phyloP scores from a whole-genome alignment of 305 asterid species.

The Rubia occidens region DNA sequence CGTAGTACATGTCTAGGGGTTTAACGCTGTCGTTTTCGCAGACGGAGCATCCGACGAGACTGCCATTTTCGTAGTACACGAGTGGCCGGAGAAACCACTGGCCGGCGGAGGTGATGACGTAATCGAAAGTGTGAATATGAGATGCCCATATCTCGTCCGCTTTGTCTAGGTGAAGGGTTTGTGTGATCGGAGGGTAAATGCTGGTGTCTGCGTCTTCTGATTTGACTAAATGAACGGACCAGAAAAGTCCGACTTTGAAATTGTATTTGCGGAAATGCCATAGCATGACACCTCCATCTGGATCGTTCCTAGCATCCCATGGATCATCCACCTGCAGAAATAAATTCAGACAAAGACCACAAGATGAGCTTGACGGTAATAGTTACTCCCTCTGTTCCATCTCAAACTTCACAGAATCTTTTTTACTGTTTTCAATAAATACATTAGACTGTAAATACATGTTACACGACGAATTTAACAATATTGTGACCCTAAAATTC shows the following conservation, averaged over 20 bases:
- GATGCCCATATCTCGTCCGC: constrained; percentile 19
- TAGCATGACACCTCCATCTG: constrained; percentile 13
- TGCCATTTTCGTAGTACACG: constrained; percentile 14
- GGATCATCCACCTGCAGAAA: constrained; percentile 19
- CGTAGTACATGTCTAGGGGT: constrained; percentile 5
- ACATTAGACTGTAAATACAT: no score
- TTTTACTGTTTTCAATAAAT: no score
- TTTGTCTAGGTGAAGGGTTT: constrained; percentile 18
- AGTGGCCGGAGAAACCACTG: constrained; percentile 26
- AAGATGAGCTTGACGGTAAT: no score
- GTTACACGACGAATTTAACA: no score
- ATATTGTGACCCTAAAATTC: no score
- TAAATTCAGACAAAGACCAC: background rate
- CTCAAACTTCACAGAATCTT: no score
- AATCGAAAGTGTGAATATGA: constrained; percentile 12
- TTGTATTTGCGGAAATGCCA: constrained; percentile 19
- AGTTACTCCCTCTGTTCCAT: no score
- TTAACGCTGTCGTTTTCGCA: constrained; percentile 14
- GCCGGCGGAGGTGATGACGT: constrained; percentile 26
- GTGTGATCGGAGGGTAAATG: constrained; percentile 4
- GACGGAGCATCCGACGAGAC: constrained; percentile 17
- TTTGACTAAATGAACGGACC: constrained; percentile 22
- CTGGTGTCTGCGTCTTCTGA: constrained; percentile 20
- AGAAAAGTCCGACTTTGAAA: constrained; percentile 20
- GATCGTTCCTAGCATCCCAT: constrained; percentile 8